Evolutionary conservation across 2,329 filamentous ascomycete species (phyloP).

Genomic region (Colletotrichum sp.): DNA sequence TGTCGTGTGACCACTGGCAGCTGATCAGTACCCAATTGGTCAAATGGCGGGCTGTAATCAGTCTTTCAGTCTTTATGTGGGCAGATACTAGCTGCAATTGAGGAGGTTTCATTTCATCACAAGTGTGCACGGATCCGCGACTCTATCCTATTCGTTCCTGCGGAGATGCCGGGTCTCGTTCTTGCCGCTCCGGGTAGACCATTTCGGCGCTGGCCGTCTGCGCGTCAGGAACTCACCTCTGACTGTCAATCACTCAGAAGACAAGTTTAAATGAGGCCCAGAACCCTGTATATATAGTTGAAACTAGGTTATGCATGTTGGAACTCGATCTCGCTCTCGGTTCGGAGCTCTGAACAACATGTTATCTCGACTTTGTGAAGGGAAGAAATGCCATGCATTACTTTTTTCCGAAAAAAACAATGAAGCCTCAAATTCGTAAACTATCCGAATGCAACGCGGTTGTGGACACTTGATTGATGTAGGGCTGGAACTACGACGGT

Average conservation of each 20-base stretch:
- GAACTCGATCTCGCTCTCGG: background rate
- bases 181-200: background rate
- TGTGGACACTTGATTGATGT: background rate
- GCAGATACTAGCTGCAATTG: fast-evolving
- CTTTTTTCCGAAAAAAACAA: background rate
- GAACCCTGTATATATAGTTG: background rate
- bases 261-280: background rate
- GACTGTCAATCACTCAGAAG: background rate
- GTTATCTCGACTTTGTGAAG: background rate
- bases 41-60: background rate
- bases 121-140: background rate
- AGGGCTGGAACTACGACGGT: background rate
- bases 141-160: too few relatives aligned
- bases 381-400: background rate
- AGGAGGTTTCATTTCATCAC: background rate
- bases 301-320: background rate
- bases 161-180: too few relatives aligned
- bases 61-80: background rate
- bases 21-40: background rate
- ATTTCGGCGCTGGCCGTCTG: background rate
- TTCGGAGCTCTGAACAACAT: background rate
- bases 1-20: background rate
- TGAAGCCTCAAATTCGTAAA: background rate
- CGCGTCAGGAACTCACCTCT: background rate
- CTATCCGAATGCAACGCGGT: background rate